These are phyloP conservation scores for Pilaira anomala DNA, from an alignment of 192 early-diverging fungal genomes.

Conservation along the genomic window DNA sequence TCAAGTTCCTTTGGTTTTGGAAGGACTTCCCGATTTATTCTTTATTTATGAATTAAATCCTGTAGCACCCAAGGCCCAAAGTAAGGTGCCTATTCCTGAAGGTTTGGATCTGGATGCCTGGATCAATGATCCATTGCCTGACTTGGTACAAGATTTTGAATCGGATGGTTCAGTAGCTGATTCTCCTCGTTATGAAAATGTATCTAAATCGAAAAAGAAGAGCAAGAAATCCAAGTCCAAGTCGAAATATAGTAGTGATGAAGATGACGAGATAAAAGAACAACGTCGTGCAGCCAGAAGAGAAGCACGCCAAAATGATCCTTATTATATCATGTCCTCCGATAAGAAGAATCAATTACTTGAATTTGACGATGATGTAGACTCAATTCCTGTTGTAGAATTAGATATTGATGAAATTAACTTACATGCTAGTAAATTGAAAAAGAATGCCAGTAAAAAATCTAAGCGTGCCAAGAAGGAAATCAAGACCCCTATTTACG, in stretches of 20 bases:
- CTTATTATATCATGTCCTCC: slow-evolving; percentile 59
- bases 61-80: slow-evolving; percentile 86
- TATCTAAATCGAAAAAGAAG: slow-evolving; percentile 13
- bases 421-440: slow-evolving; percentile 4
- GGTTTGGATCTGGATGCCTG: slow-evolving; percentile 80
- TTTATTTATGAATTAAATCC: slow-evolving; percentile 86
- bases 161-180: slow-evolving; percentile 17
- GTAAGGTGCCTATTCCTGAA: slow-evolving; percentile 83
- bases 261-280: slow-evolving; percentile 45
- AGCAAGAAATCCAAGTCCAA: slow-evolving; percentile 30
- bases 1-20: slow-evolving; percentile 47
- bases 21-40: slow-evolving; percentile 63
- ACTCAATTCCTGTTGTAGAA: slow-evolving; percentile 79
- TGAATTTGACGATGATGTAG: slow-evolving; percentile 55
- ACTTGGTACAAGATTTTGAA: slow-evolving; percentile 27
- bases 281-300: slow-evolving; percentile 49
- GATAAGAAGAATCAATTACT: slow-evolving; percentile 32
- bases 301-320: slow-evolving; percentile 55
- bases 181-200: background rate
- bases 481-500: slow-evolving; percentile 38
- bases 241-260: slow-evolving; percentile 34
- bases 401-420: slow-evolving; percentile 59
- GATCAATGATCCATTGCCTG: slow-evolving; percentile 72
- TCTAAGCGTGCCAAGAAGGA: slow-evolving; percentile 36
- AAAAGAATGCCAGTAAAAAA: slow-evolving; percentile 29